These are phyloP conservation scores for Incumbomyces lentus DNA, from an alignment of 2,329 filamentous ascomycete species.

Conservation along the genomic window DNA sequence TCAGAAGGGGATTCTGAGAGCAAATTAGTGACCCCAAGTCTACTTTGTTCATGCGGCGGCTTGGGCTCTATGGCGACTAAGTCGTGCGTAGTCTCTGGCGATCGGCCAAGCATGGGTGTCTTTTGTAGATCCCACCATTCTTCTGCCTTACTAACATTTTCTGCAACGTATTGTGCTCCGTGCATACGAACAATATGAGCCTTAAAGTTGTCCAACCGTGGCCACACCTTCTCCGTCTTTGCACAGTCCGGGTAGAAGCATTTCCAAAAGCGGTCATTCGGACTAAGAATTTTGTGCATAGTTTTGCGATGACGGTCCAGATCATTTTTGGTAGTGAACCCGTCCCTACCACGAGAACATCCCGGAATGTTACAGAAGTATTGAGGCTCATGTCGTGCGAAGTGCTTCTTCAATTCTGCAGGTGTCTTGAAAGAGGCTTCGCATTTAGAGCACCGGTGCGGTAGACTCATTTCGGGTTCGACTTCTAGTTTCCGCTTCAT, in stretches of 20 bases:
- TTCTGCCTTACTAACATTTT: conserved; percentile 6
- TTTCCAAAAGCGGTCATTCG: conserved; percentile 42
- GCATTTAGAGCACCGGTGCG: conserved; percentile 6
- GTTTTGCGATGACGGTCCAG: conserved; percentile 66
- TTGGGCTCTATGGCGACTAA: conserved; percentile 6
- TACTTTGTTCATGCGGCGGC: conserved; percentile 1
- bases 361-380: conserved; percentile 48
- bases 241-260: conserved; percentile 51
- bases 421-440: conserved; percentile 7
- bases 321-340: conserved; percentile 81
- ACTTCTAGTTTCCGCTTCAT: conserved; percentile 4
- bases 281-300: conserved; percentile 48
- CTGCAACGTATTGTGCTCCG: conserved; percentile 10
- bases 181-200: conserved; percentile 67
- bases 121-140: conserved; percentile 8
- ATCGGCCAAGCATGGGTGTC: conserved; percentile 4
- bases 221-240: conserved; percentile 60
- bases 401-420: conserved; percentile 48
- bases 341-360: conserved; percentile 48
- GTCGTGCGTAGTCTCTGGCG: conserved; percentile 5
- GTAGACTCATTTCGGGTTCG: conserved; percentile 5
- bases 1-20: not conserved
- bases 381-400: conserved; percentile 57
- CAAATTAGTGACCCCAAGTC: conserved; percentile 4
- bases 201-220: conserved; percentile 75